These are phyloP conservation scores for Aureobasidium mangrovei DNA, from an alignment of 2,329 filamentous ascomycete species.

Conservation along the genomic window DNA sequence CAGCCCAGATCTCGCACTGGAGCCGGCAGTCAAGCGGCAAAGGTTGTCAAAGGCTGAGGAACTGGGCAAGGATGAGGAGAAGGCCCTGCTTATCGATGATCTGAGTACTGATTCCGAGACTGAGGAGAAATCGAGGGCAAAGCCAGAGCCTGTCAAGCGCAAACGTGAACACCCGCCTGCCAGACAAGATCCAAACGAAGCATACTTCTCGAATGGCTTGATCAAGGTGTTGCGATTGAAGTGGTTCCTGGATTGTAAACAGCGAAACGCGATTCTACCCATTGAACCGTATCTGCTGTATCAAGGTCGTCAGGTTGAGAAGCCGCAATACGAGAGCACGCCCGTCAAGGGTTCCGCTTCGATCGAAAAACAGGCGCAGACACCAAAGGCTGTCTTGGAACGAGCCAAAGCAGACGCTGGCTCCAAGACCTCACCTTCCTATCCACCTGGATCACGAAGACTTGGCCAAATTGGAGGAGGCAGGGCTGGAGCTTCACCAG, in stretches of 20 bases:
- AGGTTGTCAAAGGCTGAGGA: not conserved
- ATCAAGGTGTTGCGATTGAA: slow-evolving; percentile 45
- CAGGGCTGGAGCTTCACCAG: slow-evolving; percentile 22
- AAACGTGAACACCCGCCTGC: not conserved
- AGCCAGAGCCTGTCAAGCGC: not conserved
- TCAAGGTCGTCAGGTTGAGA: slow-evolving; percentile 36
- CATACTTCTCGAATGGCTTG: slow-evolving; percentile 21
- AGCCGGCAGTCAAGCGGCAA: not conserved
- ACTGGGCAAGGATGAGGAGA: slow-evolving; percentile 8
- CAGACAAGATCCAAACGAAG: not conserved
- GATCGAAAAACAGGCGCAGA: not conserved
- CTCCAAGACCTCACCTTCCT: not conserved
- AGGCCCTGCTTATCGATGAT: slow-evolving; percentile 20
- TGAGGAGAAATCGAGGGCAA: slow-evolving; percentile 16
- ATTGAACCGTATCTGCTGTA: slow-evolving; percentile 45
- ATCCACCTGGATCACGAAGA: not conserved
- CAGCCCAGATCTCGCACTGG: not conserved
- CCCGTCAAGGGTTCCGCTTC: slow-evolving; percentile 1
- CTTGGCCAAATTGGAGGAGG: slow-evolving; percentile 22
- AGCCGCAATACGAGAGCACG: slow-evolving; percentile 23
- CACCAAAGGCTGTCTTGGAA: slow-evolving; percentile 34
- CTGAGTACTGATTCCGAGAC: slow-evolving; percentile 31
- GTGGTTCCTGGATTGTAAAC: slow-evolving; percentile 45
- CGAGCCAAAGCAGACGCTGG: slow-evolving; percentile 40
- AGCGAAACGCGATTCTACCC: slow-evolving; percentile 35